Base-by-base conservation (phyloP, 1,284 basidiomycete genomes). In the Baeospora myosura region DNA sequence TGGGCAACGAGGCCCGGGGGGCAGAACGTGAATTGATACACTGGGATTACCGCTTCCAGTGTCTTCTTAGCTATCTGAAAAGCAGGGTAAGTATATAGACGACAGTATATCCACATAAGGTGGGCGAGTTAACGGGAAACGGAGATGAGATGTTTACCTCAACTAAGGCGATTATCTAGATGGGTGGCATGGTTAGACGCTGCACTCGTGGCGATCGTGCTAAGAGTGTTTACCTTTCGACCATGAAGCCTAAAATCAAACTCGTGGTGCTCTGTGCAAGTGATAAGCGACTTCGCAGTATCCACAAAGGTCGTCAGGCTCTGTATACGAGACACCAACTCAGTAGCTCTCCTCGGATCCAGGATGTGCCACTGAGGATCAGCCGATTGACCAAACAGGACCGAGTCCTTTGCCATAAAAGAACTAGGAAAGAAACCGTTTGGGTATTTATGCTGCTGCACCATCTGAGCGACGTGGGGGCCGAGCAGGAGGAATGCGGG, bases 11-110 rank as follows among this genome's bases (percentile, higher is more conserved):
- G 41, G 10, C 33, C 24, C 8, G 39, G 37, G 18, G 46, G 33
- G 24, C 48, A 50, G 20, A 35, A 39, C 10, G 44, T 42, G 28
- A 45, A 44, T 16, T 32, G 33, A 38, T 46, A 47, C 17, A 50
- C 33, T 4, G 35, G 24, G 12, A 50, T 23, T 14, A 38, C 46
- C 7, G 42, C 28, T 20, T 47, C 43, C 10, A 50, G 32, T 3
- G 48, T 50, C 6, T 25, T 18, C 20, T 45, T 42, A 17, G 45
- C 39, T 20, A 50, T 42, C 48, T 50, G 29, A 25, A 28, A 18
- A 33, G 20, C 10, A 30, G 24, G 16, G 23, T n/a, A 26, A 4
- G 14, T n/a, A n/a, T n/a, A n/a, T n/a, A n/a, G n/a, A n/a, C n/a
- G n/a, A n/a, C n/a, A n/a, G n/a, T n/a, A n/a, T n/a, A n/a, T n/a